Evolutionary conservation across 208 protist genomes (phyloP).

Genomic region (Crithidia sp.): DNA sequence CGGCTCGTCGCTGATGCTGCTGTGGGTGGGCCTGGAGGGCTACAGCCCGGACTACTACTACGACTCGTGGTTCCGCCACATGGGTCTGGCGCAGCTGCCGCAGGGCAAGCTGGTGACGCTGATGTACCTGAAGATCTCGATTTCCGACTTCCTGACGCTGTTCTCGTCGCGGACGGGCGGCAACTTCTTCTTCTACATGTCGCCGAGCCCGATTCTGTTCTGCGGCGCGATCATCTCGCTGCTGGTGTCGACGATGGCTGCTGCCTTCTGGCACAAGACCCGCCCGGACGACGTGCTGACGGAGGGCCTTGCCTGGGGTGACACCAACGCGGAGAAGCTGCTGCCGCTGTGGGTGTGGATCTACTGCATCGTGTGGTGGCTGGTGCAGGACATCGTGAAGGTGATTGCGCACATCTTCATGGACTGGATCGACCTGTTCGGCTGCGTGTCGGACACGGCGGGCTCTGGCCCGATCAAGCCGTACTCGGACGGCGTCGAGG

Average conservation of each 20-base stretch:
- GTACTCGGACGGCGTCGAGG: slow-evolving; percentile 30
- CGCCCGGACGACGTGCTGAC: slow-evolving; percentile 64
- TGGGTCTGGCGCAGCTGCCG: slow-evolving; percentile 67
- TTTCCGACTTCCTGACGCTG: slow-evolving; percentile 91
- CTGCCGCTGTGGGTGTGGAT: slow-evolving; percentile 90
- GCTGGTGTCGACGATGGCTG: slow-evolving; percentile 71
- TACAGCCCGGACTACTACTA: slow-evolving; percentile 49
- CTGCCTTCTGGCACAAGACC: slow-evolving; percentile 71
- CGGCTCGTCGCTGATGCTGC: slow-evolving; percentile 69
- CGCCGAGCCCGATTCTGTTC: slow-evolving; percentile 63
- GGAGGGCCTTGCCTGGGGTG: slow-evolving; percentile 75
- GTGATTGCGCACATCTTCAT: slow-evolving; percentile 72
- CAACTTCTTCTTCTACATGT: slow-evolving; percentile 73
- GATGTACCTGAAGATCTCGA: slow-evolving; percentile 91
- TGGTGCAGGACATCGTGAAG: slow-evolving; percentile 89
- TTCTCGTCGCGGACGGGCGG: slow-evolving; percentile 88
- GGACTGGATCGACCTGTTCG: slow-evolving; percentile 75
- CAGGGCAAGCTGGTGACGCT: slow-evolving; percentile 83
- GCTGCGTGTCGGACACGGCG: slow-evolving; percentile 52
- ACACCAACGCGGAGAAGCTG: slow-evolving; percentile 53
- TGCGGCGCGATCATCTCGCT: slow-evolving; percentile 71
- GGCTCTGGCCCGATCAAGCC: slow-evolving; percentile 47
- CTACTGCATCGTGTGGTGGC: slow-evolving; percentile 92
- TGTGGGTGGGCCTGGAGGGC: slow-evolving; percentile 65
- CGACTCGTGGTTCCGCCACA: slow-evolving; percentile 56